Evolutionary conservation across 345 rosid species (phyloP).

Genomic region (Bruguiera gymnorhiza): DNA sequence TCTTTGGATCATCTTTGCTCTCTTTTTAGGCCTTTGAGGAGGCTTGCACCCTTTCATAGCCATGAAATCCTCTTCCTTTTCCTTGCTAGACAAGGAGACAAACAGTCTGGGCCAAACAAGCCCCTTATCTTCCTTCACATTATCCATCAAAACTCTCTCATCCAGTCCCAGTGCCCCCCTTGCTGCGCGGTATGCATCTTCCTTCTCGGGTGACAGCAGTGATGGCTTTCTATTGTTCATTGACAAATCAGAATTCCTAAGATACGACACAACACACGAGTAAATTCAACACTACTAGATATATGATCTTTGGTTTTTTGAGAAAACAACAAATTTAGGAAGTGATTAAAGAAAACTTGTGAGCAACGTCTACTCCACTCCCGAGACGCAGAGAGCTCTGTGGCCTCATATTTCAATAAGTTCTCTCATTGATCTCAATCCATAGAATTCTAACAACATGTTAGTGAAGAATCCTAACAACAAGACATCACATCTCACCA

Average conservation of each 20-base stretch:
- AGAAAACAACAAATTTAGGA: background rate
- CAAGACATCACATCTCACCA: background rate
- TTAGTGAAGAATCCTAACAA: background rate
- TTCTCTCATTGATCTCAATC: background rate
- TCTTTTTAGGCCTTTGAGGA: constrained; percentile 87
- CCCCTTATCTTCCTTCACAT: constrained; percentile 56
- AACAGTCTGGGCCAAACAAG: constrained; percentile 75
- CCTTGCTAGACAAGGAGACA: constrained; percentile 74
- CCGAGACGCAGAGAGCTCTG: background rate
- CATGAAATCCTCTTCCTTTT: constrained; percentile 92
- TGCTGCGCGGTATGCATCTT: constrained; percentile 74
- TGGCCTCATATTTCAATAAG: background rate
- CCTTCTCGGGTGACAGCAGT: constrained; percentile 61
- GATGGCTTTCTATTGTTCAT: constrained; percentile 46
- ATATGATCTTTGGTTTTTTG: background rate
- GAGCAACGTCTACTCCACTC: background rate
- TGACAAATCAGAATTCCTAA: constrained; percentile 48
- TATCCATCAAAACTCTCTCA: constrained; percentile 55
- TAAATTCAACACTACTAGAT: background rate
- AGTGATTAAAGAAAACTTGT: background rate
- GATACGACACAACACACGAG: constrained; percentile 9
- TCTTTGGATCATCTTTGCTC: constrained; percentile 84
- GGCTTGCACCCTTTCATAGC: constrained; percentile 94
- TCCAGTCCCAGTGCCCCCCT: constrained; percentile 74
- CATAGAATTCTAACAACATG: background rate